Base-by-base conservation (phyloP, 352 stramenopile genomes). In the Phytophthora kernoviae region DNA sequence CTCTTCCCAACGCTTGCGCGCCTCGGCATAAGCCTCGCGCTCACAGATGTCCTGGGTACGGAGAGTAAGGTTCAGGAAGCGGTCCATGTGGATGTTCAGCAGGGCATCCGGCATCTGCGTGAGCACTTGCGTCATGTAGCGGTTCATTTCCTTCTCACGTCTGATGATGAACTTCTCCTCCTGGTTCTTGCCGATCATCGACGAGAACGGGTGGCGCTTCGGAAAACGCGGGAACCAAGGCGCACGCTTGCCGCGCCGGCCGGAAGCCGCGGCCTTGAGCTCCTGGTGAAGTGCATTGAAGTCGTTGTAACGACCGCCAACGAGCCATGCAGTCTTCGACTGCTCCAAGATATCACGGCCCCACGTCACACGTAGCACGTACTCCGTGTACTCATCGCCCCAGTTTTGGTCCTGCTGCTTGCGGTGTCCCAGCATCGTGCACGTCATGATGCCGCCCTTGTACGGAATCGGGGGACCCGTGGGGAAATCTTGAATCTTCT, bases 91-190 rank as follows among this genome's bases (percentile, higher is more conserved):
- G 32, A 94, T 82, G 72, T 96, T 96, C 26, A 91, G 65, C 39
- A 96, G 67, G 34, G 87, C 87, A 43, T 96, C 87, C 2, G 87
- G 87, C 87, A 96, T 96, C 69, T 96, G 87, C 41, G 87, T 96
- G 33, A 96, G 67, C 74, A 96, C 87, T 57, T 96, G 87, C 44
- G 87, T 96, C 78, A 96, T 89, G 81, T 96, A 96, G 34, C 87
- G 87, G 70, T 96, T 96, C 58, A 96, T 81, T 56, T 96, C 87
- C 65, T 96, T 96, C 68, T 96, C 87, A 45, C 87, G 84, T 70
- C 91, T 94, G 75, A 93, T 93, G 58, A 96, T 92, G 60, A 96
- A 96, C 67, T 96, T 94, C 55, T 96, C 87, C 57, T 96, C 77
- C 58, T 93, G 84, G 68, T 96, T 96, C 79, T 96, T 96, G 61